phyloP scores from a whole-genome alignment of 2,329 filamentous ascomycete genomes.

The Cercospora sp. region DNA sequence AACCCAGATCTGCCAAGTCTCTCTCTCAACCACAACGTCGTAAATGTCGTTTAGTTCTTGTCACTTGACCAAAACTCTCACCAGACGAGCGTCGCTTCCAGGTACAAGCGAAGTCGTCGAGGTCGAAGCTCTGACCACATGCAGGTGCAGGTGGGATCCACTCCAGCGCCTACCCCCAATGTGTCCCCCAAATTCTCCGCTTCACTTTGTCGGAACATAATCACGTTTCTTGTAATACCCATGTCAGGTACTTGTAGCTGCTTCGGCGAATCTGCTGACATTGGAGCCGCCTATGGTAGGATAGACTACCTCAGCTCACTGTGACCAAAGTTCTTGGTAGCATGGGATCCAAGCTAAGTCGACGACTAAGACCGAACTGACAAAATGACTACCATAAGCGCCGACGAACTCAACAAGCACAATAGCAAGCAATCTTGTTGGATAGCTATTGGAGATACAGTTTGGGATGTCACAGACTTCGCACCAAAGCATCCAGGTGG shows the following conservation, averaged over 20 bases:
- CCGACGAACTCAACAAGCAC: constrained; percentile 68
- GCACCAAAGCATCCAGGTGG: constrained; percentile 86
- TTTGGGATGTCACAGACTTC: constrained; percentile 90
- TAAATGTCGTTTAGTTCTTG: neutral
- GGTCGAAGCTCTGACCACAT: neutral
- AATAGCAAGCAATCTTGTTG: constrained; percentile 81
- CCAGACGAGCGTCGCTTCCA: neutral
- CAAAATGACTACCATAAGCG: constrained; percentile 22
- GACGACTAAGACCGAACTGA: neutral
- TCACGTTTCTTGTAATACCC: neutral
- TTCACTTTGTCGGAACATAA: neutral
- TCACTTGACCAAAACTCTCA: neutral
- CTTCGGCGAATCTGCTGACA: neutral
- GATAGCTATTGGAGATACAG: constrained; percentile 82
- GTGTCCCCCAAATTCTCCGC: constrained; percentile 1
- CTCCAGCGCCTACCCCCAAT: neutral
- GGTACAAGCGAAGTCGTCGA: neutral
- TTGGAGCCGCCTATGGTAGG: neutral
- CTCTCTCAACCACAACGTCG: neutral
- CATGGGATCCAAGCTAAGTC: neutral
- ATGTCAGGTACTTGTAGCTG: neutral
- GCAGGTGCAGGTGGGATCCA: neutral
- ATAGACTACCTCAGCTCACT: neutral
- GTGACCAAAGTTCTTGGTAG: neutral
- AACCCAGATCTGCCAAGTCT: neutral